Evolutionary conservation across 352 stramenopile genomes (phyloP).

Genomic region (Globisporangium takayamanum): DNA sequence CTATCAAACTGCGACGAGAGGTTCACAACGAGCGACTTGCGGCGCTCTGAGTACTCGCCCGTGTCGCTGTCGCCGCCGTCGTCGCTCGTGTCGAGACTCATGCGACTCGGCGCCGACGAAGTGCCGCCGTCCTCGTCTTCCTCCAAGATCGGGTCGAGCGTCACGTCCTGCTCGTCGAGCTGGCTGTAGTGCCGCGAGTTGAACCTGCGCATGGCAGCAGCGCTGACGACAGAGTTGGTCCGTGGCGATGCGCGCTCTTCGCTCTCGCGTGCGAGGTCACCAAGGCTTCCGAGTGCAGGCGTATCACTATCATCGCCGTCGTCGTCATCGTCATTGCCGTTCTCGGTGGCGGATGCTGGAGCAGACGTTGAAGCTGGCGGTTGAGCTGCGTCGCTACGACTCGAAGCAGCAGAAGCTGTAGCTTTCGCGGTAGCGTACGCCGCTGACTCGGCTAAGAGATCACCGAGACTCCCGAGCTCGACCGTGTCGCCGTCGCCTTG

Average conservation of each 20-base stretch:
- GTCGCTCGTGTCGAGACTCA: slow-evolving; percentile 59
- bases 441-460: slow-evolving; percentile 51
- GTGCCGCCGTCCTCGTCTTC: slow-evolving; percentile 45
- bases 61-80: slow-evolving; percentile 56
- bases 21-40: slow-evolving; percentile 66
- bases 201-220: slow-evolving; percentile 9
- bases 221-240: slow-evolving; percentile 4
- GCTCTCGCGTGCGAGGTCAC: slow-evolving; percentile 18
- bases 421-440: slow-evolving; percentile 25
- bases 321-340: background rate
- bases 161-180: slow-evolving; percentile 31
- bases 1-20: slow-evolving; percentile 67
- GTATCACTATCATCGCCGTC: slow-evolving; percentile 18
- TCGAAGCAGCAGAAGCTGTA: no score
- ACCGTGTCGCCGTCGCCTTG: slow-evolving; percentile 49
- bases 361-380: slow-evolving; percentile 12
- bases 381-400: no score
- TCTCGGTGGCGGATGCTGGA: slow-evolving; percentile 8
- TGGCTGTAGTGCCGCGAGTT: slow-evolving; percentile 13
- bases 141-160: slow-evolving; percentile 60
- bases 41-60: slow-evolving; percentile 35
- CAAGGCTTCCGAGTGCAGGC: slow-evolving; percentile 14
- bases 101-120: slow-evolving; percentile 57
- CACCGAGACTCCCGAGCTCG: slow-evolving; percentile 49
- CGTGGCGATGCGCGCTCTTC: slow-evolving; percentile 11